Base-by-base conservation (phyloP, 805 yeast species). In the Kodamaea sagamina region DNA sequence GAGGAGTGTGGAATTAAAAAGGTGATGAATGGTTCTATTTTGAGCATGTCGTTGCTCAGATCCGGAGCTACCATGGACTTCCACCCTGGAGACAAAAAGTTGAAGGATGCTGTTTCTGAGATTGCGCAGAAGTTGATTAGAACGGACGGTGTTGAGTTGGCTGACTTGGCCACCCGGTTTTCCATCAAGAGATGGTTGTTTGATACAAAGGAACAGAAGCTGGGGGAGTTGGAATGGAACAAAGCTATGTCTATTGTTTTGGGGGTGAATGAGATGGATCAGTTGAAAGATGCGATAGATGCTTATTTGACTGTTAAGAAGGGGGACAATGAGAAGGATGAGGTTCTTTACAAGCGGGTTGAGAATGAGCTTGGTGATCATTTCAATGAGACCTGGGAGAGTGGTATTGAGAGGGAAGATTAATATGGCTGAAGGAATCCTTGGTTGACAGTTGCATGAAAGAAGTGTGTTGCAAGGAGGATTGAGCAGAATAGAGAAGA, bases 31-130 rank as follows among this genome's bases (percentile, higher is more conserved):
- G 97, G 92, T 3, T 86, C 96, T 1, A 89, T 93, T 28, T 68
- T 92, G 47, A 80, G 90, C 43, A 90, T 90, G 98, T 86, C 96
- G 3, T 62, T 90, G 44, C 69, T 90, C 44, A 74, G 95, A 46
- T 75, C 84, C 0, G 81, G 74, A 17, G 68, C 73, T 25, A 84
- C 96, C 0, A 84, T 77, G 49, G 55, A 72, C 1, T 92, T 89
- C 74, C 97, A 90, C 56, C 97, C 97, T 0, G 93, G 88, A 3
- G 66, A 82, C 0, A 52, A 61, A 11, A 76, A 61, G n/a, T 67
- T 90, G 48, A 81, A 75, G 48, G 65, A 67, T 1, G 80, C 78
- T 0, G 82, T 81, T 2, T 57, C 63, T 24, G 63, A 67, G 18
- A 66, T 79, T 25, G 75, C 81, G 0, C 52, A 54, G 6, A 47